Conservation (phyloP, 768 basidiomycete genomes). For the Lentinula detonsa region DNA sequence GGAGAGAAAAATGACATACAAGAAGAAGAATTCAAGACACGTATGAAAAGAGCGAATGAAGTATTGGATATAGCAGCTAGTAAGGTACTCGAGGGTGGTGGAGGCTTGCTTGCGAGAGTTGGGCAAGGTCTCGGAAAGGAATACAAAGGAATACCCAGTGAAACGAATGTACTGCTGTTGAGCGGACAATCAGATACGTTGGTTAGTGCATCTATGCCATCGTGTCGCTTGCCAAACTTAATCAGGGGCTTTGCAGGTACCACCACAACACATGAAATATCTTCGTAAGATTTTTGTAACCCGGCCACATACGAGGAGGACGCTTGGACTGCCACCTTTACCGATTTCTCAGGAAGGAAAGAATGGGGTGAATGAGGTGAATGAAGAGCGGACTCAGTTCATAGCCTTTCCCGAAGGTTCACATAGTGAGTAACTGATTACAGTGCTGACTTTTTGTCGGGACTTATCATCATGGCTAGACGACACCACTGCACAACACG, state of each 20-base stretch:
- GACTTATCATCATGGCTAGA: background rate
- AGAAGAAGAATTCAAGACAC: conserved; percentile 21
- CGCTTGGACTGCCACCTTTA: background rate
- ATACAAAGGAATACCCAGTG: conserved; percentile 6
- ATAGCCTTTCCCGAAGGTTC: background rate
- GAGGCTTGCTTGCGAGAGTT: background rate
- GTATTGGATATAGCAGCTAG: background rate
- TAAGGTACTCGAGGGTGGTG: background rate
- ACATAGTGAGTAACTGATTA: background rate
- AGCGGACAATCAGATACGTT: conserved; percentile 1
- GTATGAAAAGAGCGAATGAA: background rate
- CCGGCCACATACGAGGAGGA: conserved; percentile 3
- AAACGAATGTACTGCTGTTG: conserved; percentile 1
- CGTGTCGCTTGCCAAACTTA: background rate
- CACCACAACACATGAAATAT: conserved; percentile 3
- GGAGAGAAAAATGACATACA: conserved; percentile 39
- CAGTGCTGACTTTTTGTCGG: background rate
- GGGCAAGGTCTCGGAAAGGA: conserved; percentile 3
- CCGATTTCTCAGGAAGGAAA: background rate
- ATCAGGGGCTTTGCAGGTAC: background rate
- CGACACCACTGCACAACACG: conserved; percentile 2
- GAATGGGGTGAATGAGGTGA: background rate
- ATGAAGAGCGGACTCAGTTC: background rate
- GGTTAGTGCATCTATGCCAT: background rate
- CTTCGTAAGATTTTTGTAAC: background rate